Percentiles rank a stretch among this genome's conserved stretches.
These are phyloP conservation scores for Verticillium dahliae DNA, from an alignment of 2,329 filamentous ascomycete genomes.

Conservation along the genomic window DNA sequence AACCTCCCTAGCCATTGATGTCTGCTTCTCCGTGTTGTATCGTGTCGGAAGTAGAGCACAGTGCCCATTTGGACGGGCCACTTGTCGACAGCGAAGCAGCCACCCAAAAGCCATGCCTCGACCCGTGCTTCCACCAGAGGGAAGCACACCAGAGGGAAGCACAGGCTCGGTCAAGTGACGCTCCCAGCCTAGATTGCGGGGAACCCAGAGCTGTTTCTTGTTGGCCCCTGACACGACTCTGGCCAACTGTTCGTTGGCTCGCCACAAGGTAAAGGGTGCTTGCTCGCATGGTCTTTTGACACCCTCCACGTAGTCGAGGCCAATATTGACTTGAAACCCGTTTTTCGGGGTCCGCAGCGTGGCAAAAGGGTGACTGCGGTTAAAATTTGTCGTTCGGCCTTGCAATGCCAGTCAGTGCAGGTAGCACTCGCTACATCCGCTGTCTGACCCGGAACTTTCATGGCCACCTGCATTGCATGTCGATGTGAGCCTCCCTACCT, in stretches of 20 bases:
- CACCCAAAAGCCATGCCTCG: background rate
- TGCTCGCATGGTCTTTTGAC: background rate
- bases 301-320: background rate
- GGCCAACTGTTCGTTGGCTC: background rate
- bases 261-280: background rate
- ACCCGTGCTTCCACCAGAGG: background rate
- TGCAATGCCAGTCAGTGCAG: background rate
- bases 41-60: background rate
- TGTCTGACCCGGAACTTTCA: background rate
- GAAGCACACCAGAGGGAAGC: background rate
- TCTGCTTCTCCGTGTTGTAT: background rate
- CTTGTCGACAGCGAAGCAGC: background rate
- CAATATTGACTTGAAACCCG: background rate
- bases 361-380: background rate
- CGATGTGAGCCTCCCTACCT: background rate
- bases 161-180: background rate
- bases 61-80: background rate
- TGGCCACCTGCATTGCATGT: background rate
- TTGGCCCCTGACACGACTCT: background rate
- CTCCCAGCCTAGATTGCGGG: background rate
- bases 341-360: background rate
- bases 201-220: background rate
- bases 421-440: background rate
- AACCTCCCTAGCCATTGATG: background rate
- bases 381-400: background rate